Conservation (phyloP, 495 filamentous ascomycete species). For the Lophium mytilinum region DNA sequence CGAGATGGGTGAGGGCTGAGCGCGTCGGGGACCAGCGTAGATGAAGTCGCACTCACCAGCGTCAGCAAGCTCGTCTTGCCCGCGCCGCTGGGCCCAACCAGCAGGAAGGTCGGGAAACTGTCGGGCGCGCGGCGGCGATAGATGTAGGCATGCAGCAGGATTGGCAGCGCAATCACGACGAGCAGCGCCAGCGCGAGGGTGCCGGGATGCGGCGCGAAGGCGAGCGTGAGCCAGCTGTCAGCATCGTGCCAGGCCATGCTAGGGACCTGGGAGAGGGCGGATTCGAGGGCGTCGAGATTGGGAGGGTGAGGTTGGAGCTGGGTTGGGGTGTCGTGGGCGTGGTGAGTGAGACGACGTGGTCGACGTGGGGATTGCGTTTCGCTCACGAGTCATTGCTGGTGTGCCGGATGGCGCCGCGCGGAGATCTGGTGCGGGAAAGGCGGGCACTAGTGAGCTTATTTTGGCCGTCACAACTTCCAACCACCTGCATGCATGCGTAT, state of each 20-base stretch:
- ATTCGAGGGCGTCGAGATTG: not conserved
- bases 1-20: too few species aligned
- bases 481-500: not conserved
- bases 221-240: constrained; percentile 30
- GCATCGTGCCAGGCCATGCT: constrained; percentile 26
- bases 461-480: not conserved
- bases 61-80: constrained; percentile 87
- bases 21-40: too few species aligned
- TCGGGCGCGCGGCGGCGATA: constrained; percentile 57
- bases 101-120: constrained; percentile 69
- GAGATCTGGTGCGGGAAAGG: not conserved
- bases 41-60: constrained; percentile 40
- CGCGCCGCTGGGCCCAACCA: constrained; percentile 73
- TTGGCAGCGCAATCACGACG: constrained; percentile 62
- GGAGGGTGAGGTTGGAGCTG: not conserved
- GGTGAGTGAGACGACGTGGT: not conserved
- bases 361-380: constrained; percentile 4
- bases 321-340: not conserved
- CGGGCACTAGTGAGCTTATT: not conserved
- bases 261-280: not conserved
- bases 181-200: constrained; percentile 57
- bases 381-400: not conserved
- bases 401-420: not conserved
- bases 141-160: constrained; percentile 70
- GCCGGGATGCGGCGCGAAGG: constrained; percentile 28